Evolutionary conservation across 305 asterid species (phyloP).

Genomic region (Rubia occidens): DNA sequence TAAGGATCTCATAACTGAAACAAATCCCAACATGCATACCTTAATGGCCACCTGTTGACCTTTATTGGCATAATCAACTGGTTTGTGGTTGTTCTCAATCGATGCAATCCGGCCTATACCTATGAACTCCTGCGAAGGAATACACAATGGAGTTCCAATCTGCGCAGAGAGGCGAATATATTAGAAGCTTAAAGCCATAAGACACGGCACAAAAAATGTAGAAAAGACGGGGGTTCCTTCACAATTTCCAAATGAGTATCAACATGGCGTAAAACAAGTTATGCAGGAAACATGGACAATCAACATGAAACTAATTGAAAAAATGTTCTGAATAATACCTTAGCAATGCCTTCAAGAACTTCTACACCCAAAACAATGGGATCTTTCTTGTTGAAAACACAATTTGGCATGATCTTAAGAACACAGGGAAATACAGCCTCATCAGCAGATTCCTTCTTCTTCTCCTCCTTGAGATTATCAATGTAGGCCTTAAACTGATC

Average conservation of each 20-base stretch:
- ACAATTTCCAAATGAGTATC: background rate
- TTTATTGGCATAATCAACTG: constrained; percentile 87
- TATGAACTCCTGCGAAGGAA: constrained; percentile 69
- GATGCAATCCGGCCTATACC: constrained; percentile 90
- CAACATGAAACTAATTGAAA: background rate
- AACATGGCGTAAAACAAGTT: background rate
- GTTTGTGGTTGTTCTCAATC: constrained; percentile 79
- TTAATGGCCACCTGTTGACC: constrained; percentile 92
- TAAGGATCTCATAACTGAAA: background rate
- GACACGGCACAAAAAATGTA: background rate
- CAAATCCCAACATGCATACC: constrained; percentile 40
- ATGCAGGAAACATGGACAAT: background rate
- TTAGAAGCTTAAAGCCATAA: constrained; percentile 12
- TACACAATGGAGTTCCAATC: constrained; percentile 91
- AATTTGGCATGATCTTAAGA: constrained; percentile 76
- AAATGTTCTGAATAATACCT: constrained; percentile 35
- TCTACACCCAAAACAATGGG: constrained; percentile 95
- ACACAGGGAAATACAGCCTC: constrained; percentile 97
- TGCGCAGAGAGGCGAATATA: constrained; percentile 20
- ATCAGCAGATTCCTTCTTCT: constrained; percentile 82
- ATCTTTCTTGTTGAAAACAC: constrained; percentile 86
- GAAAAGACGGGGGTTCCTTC: background rate
- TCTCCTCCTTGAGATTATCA: constrained; percentile 89
- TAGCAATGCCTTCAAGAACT: constrained; percentile 66
- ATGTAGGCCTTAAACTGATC: constrained; percentile 97